phyloP scores from a whole-genome alignment of 371 early-diverging fungal genomes.

The Nosema muscidifuracis region DNA sequence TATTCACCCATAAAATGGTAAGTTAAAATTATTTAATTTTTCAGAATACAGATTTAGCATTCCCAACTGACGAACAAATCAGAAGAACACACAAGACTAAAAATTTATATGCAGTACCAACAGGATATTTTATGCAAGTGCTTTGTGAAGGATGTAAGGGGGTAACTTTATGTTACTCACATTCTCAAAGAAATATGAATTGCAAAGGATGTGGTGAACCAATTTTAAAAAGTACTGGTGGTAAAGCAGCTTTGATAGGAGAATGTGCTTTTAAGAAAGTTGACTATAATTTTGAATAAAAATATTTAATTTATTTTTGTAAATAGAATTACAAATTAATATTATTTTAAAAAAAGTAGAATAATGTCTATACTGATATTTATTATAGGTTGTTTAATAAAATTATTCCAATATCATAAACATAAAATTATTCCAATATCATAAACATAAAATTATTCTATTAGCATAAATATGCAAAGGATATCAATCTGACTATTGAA shows the following conservation, averaged over 20 bases:
- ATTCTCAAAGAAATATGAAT: constrained; percentile 90
- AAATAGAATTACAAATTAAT: neutral
- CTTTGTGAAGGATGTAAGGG: constrained; percentile 90
- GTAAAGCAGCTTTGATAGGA: constrained; percentile 69
- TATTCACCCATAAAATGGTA: constrained; percentile 17
- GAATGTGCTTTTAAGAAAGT: constrained; percentile 53
- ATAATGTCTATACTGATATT: no score
- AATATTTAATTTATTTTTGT: neutral
- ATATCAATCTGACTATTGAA: no score
- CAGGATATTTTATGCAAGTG: constrained; percentile 99
- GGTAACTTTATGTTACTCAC: constrained; percentile 92
- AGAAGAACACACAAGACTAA: constrained; percentile 92
- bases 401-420: no score
- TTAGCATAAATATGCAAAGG: no score
- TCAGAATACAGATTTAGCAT: constrained; percentile 74
- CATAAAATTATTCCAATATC: no score
- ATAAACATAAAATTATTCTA: no score
- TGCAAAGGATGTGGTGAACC: constrained; percentile 87
- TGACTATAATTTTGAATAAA: constrained; percentile 32
- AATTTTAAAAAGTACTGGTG: constrained; percentile 96
- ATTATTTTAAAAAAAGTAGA: no score
- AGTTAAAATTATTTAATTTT: neutral
- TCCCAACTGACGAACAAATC: constrained; percentile 85
- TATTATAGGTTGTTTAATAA: no score
- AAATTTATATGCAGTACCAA: constrained; percentile 92